phyloP scores from a whole-genome alignment of 768 basidiomycete species.

The Macrocybe gigantea region DNA sequence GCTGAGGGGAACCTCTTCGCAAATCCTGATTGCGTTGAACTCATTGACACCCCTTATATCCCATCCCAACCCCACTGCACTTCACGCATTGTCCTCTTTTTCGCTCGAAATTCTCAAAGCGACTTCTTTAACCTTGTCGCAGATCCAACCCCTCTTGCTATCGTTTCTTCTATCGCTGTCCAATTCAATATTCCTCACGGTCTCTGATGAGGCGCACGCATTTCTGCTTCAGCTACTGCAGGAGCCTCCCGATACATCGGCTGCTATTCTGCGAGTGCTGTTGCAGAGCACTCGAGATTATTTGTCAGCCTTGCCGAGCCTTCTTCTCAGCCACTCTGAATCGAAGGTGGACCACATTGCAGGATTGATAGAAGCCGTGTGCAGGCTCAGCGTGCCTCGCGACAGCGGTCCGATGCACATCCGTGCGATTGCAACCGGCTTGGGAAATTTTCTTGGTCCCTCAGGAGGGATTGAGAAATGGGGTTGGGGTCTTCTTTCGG shows the following conservation, averaged over 20 bases:
- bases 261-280: constrained; percentile 48
- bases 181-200: constrained; percentile 47
- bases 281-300: constrained; percentile 58
- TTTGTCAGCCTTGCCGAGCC: constrained; percentile 64
- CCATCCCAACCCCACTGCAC: constrained; percentile 67
- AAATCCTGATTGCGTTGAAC: constrained; percentile 80
- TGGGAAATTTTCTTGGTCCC: constrained; percentile 71
- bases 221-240: constrained; percentile 42
- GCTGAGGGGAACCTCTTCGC: constrained; percentile 76
- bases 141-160: constrained; percentile 60
- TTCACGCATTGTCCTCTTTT: constrained; percentile 50
- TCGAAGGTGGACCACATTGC: constrained; percentile 67
- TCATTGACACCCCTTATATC: constrained; percentile 62
- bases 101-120: constrained; percentile 46
- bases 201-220: constrained; percentile 42
- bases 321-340: constrained; percentile 67
- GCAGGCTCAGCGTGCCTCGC: constrained; percentile 34
- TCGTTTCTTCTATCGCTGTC: constrained; percentile 72
- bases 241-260: constrained; percentile 32
- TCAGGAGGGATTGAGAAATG: constrained; percentile 84
- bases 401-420: constrained; percentile 13
- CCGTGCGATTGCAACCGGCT: constrained; percentile 39
- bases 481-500: constrained; percentile 82
- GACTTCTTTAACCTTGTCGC: constrained; percentile 61
- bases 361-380: constrained; percentile 64